phyloP scores from a whole-genome alignment of 1,139 yeast genomes.

The Yamadazyma sp. region DNA sequence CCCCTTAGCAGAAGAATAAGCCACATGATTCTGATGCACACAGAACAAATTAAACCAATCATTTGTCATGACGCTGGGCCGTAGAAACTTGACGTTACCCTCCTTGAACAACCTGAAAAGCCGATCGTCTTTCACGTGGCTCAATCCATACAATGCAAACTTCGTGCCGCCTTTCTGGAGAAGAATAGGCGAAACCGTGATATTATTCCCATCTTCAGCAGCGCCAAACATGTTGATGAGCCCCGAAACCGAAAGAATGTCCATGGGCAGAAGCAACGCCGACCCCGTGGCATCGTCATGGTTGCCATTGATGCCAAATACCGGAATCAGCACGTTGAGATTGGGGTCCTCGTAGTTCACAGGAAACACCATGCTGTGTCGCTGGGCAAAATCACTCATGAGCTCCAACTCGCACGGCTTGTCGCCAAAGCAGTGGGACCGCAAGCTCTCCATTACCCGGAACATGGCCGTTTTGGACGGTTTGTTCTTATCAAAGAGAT shows the following conservation, averaged over 20 bases:
- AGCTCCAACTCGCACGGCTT: conserved; percentile 85
- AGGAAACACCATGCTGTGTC: conserved; percentile 58
- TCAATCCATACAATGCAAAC: conserved; percentile 84
- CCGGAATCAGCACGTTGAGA: conserved; percentile 84
- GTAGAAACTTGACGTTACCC: conserved; percentile 73
- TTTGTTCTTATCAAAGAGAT: conserved; percentile 83
- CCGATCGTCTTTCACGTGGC: conserved; percentile 87
- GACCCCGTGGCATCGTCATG: conserved; percentile 97
- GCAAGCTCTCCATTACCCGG: conserved; percentile 73
- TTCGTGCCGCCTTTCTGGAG: conserved; percentile 81
- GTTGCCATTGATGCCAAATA: conserved; percentile 92
- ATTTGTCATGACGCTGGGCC: conserved; percentile 60
- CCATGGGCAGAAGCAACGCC: conserved; percentile 83
- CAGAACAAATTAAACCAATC: conserved; percentile 85
- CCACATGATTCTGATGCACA: conserved; percentile 88
- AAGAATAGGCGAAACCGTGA: conserved; percentile 74
- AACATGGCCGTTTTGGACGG: conserved; percentile 86
- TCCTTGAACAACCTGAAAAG: conserved; percentile 79
- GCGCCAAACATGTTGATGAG: conserved; percentile 88
- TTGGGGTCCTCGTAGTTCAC: conserved; percentile 92
- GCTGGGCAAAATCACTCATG: conserved; percentile 71
- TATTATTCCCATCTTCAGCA: conserved; percentile 71
- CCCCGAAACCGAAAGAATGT: conserved; percentile 78
- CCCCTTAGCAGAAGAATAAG: conserved; percentile 78
- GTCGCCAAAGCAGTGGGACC: conserved; percentile 79